phyloP scores from a whole-genome alignment of 169 alveolate species.

The Cystoisospora suis region DNA sequence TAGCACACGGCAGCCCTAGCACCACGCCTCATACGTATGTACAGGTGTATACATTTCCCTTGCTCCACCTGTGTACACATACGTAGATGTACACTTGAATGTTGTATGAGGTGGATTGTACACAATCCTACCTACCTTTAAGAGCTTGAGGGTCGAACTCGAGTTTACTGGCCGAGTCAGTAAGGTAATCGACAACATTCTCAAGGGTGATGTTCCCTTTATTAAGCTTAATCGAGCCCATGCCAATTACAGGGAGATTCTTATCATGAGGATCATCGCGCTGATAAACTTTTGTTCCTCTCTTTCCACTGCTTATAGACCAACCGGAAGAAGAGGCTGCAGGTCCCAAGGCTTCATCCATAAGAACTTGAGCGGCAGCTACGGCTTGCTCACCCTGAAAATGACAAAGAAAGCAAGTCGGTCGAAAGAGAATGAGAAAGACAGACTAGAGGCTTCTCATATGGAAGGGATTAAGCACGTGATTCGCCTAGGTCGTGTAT shows the following conservation, averaged over 20 bases:
- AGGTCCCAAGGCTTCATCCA: not conserved
- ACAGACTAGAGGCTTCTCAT: too few relatives aligned
- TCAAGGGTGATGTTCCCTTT: not conserved
- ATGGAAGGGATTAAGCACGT: too few relatives aligned
- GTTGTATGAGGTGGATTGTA: too few relatives aligned
- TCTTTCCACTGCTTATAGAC: not conserved
- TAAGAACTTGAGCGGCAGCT: not conserved
- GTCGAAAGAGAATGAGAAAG: too few relatives aligned
- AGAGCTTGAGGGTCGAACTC: not conserved
- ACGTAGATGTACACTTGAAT: too few relatives aligned
- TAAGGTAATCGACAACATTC: not conserved
- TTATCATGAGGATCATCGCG: not conserved
- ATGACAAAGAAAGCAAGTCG: not conserved
- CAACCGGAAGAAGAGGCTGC: not conserved
- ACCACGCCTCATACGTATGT: too few relatives aligned
- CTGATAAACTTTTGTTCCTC: not conserved
- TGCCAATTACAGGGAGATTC: not conserved
- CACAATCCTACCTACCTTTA: slow-evolving; percentile 32
- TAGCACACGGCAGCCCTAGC: too few relatives aligned
- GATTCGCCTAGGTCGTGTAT: too few relatives aligned
- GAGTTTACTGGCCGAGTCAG: slow-evolving; percentile 1
- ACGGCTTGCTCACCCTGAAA: slow-evolving; percentile 25
- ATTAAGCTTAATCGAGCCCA: not conserved
- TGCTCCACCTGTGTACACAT: too few relatives aligned
- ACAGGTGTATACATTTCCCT: too few relatives aligned